Base-by-base conservation (phyloP, 108 stramenopile species). In the Stephanodiscus minutulus region DNA sequence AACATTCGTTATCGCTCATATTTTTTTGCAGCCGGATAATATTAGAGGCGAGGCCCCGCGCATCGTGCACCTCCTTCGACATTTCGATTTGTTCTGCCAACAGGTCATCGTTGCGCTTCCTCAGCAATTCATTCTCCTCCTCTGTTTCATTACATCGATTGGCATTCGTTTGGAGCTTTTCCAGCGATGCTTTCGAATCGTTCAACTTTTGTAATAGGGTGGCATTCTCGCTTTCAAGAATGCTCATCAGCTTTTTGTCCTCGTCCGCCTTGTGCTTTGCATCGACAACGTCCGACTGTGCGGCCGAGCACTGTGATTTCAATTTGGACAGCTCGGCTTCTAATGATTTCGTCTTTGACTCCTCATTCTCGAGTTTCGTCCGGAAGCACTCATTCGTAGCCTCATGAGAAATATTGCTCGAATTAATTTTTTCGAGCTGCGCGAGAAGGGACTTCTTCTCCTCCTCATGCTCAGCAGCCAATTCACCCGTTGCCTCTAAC, bases 51-150 rank as follows among this genome's bases (percentile, higher is more conserved):
- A 66, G 46, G 28, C 63, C 62, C 52, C 69, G 53, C 28, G 72
- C 67, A 64, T 72, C 68, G 21, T 39, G 56, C 27, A 73, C 24
- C 41, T 80, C 71, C 33, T 63, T 62, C 31, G 49, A 53, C 62
- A 80, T 39, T 18, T 63, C 50, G 39, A 61, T 31, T 35, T 73
- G 57, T 5, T 50, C 69, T 25, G 50, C 61, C 29, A 24, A 61
- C 66, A 80, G 37, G 37, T 80, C 79, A 36, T 68, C 66, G 44
- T 73, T 80, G 6, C 48, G 52, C 37, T 73, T 73, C 33, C 69
- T 73, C 41, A 80, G 36, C 3, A 53, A 28, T 6, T n/a, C 18
- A 29, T 62, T 36, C 44, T 80, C 72, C 5, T 68, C 37, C 49
- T 80, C 72, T 12, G 72, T 8, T 20, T 73, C 61, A 35, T 47